These are phyloP conservation scores for Leccinum insolens DNA, from an alignment of 1,284 basidiomycete genomes.

Conservation along the genomic window DNA sequence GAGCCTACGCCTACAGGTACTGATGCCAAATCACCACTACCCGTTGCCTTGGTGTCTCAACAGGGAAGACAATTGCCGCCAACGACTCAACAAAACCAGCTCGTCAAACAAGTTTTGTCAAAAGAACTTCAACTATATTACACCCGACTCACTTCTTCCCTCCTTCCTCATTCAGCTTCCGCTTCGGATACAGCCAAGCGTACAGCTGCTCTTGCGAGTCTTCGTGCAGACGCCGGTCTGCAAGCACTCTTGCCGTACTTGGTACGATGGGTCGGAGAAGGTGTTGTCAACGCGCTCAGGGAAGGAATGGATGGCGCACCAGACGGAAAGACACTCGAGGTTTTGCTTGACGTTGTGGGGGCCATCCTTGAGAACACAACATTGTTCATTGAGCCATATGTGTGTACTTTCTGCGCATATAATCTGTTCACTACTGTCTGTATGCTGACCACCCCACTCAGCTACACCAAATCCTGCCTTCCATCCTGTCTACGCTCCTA, in stretches of 20 bases:
- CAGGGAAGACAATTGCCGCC: constrained; percentile 46
- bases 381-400: constrained; percentile 96
- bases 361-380: constrained; percentile 84
- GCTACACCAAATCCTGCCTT: constrained; percentile 95
- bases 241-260: constrained; percentile 95
- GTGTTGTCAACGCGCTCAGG: constrained; percentile 70
- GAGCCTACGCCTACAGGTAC: constrained; percentile 36
- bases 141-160: constrained; percentile 84
- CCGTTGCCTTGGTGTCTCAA: constrained; percentile 22
- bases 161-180: constrained; percentile 54
- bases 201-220: constrained; percentile 86
- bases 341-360: constrained; percentile 80
- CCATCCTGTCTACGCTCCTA: constrained; percentile 88
- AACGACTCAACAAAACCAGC: constrained; percentile 54
- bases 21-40: constrained; percentile 37
- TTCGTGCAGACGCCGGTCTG: constrained; percentile 89
- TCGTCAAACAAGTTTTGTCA: constrained; percentile 92
- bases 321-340: constrained; percentile 71
- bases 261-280: constrained; percentile 93
- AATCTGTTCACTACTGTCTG: neutral
- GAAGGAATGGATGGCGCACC: constrained; percentile 61
- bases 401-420: constrained; percentile 45
- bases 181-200: constrained; percentile 62
- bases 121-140: constrained; percentile 97
- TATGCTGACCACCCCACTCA: constrained; percentile 37